Evolutionary conservation across 441 rosid species (phyloP).

Genomic region (Isatis lusitanica): DNA sequence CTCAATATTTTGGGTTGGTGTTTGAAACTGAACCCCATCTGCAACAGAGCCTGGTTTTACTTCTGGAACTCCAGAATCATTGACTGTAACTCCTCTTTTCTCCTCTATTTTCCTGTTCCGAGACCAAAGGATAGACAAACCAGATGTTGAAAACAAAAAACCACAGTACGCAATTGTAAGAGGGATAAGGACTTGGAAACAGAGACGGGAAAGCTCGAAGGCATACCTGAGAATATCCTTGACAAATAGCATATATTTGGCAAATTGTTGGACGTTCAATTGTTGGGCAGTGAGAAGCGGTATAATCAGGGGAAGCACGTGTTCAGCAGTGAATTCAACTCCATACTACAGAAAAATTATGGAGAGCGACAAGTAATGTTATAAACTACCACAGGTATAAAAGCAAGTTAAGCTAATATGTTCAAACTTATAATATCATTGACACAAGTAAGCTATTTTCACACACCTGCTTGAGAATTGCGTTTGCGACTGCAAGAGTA

Average conservation of each 20-base stretch:
- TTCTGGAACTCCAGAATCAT: slow-evolving; percentile 63
- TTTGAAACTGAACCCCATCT: slow-evolving; percentile 53
- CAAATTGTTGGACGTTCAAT: slow-evolving; percentile 85
- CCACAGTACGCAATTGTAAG: not conserved
- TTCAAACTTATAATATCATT: not conserved
- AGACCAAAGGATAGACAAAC: slow-evolving; percentile 1
- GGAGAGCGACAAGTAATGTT: slow-evolving; percentile 10
- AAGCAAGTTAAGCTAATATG: slow-evolving; percentile 8
- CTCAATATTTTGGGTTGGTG: slow-evolving; percentile 44
- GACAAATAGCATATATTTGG: slow-evolving; percentile 84
- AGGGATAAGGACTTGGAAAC: not conserved
- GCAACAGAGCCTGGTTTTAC: slow-evolving; percentile 44
- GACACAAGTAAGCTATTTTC: not conserved
- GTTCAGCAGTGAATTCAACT: slow-evolving; percentile 79
- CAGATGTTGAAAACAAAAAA: slow-evolving; percentile 7
- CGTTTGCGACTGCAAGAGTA: slow-evolving; percentile 84
- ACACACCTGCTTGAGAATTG: slow-evolving; percentile 87
- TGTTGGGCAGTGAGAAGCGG: slow-evolving; percentile 92
- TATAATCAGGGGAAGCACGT: slow-evolving; percentile 71
- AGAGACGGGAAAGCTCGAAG: not conserved
- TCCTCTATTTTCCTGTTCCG: slow-evolving; percentile 78
- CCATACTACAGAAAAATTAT: slow-evolving; percentile 58
- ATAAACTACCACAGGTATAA: not conserved
- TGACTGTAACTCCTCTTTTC: slow-evolving; percentile 73
- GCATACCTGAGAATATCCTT: slow-evolving; percentile 83